Evolutionary conservation across 2,329 filamentous ascomycete species (phyloP).

Genomic region (Metarhizium brunneum): DNA sequence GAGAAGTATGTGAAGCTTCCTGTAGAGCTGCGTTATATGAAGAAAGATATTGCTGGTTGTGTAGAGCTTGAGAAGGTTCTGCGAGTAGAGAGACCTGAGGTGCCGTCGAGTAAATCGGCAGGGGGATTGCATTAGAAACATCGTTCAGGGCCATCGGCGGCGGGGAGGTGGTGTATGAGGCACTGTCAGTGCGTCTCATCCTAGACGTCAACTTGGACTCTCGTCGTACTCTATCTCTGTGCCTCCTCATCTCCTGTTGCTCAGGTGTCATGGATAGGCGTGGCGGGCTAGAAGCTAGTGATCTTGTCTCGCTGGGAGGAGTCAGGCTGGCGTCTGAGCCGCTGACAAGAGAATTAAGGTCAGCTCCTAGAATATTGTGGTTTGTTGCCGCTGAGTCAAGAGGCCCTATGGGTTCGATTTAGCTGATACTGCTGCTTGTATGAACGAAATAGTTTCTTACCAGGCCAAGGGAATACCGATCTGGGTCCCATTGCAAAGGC

Average conservation of each 20-base stretch:
- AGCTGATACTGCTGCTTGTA: conserved; percentile 3
- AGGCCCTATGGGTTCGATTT: conserved; percentile 13
- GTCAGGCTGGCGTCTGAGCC: conserved; percentile 42
- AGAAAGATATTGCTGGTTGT: conserved; percentile 34
- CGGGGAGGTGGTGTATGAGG: conserved; percentile 30
- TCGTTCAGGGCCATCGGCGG: conserved; percentile 25
- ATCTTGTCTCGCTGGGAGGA: conserved; percentile 39
- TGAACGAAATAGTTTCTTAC: conserved; percentile 17
- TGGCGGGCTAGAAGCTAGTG: conserved; percentile 49
- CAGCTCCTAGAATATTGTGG: conserved; percentile 31
- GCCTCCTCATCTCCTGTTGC: conserved; percentile 52
- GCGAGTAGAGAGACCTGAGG: conserved; percentile 41
- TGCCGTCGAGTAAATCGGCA: conserved; percentile 43
- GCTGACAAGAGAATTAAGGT: conserved; percentile 35
- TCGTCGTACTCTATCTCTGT: conserved; percentile 49
- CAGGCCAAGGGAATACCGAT: conserved; percentile 42
- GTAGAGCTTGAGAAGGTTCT: conserved; percentile 36
- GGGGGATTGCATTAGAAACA: conserved; percentile 30
- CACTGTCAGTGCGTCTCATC: conserved; percentile 41
- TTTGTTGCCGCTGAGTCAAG: conserved; percentile 25
- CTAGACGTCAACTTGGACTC: conserved; percentile 46
- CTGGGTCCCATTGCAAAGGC: conserved; percentile 42
- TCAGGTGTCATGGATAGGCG: conserved; percentile 45
- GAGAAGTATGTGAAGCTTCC: conserved; percentile 29
- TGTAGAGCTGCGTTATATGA: conserved; percentile 40